Evolutionary conservation across 352 stramenopile species (phyloP), one percentile per base, ranked within the genome.

Genomic region (Elongisporangium anandrum): DNA sequence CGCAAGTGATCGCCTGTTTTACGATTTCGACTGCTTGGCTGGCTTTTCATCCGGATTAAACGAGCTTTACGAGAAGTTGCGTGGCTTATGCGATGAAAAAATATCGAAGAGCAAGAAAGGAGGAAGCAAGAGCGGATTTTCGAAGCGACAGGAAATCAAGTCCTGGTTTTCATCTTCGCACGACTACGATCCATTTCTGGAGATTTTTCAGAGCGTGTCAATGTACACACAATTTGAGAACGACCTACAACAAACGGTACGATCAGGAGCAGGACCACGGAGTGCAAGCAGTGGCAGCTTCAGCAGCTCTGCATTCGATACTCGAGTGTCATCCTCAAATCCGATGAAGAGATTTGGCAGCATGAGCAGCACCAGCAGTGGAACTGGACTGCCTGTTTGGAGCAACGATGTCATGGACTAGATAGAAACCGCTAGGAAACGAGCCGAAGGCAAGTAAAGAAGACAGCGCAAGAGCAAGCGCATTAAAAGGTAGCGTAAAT

Each of bases 91-190:
- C 55, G 67, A 68, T 4, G 81, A 92, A 23, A 85, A 81, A 19
- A 72, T 84, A 5, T 81, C 81, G 57, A 91, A 91, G 58, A 26
- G 67, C 41, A 83, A 82, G 55, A 78, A 69, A 17, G 54, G 54
- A 0, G 68, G 62, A 45, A 85, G 73, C 24, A 60, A 50, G 13
- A 69, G 59, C 47, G 80, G 83, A 21, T 67, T 82, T 52, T 92
- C 83, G 16, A 91, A 91, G 61, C 75, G 80, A 0, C 81, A 93
- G 52, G 84, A 93, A 63, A 83, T 93, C 68, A 90, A 90, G 67
- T 81, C 84, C 38, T 93, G 84, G 84, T 93, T 93, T 48, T 91
- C 81, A 45, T 91, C 81, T 2, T 88, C 81, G 12, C 84, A 93
- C 64, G 84, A 93, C 20, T 90, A 88, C 48, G 84, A 93, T 56